phyloP scores from a whole-genome alignment of 2,329 filamentous ascomycete species.

The Aspergillus fischeri region DNA sequence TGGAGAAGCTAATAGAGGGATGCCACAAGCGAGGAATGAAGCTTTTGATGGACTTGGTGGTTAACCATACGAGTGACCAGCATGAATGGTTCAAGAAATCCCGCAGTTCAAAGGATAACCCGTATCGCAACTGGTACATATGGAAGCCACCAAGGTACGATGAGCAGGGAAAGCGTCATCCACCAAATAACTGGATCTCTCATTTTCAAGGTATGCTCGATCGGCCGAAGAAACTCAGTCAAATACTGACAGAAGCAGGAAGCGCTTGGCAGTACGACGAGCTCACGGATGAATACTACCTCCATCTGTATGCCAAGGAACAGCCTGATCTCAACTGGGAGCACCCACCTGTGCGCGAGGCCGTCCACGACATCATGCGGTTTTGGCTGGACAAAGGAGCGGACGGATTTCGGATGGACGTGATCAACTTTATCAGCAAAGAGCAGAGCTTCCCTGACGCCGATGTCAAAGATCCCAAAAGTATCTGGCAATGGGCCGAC shows the following conservation, averaged over 20 bases:
- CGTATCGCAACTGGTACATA: conserved; percentile 68
- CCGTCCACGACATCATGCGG: conserved; percentile 68
- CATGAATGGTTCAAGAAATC: conserved; percentile 70
- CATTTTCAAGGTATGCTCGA: conserved; percentile 32
- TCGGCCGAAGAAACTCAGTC: not conserved
- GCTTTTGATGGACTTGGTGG: conserved; percentile 69
- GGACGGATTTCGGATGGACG: conserved; percentile 70
- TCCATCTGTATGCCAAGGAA: conserved; percentile 69
- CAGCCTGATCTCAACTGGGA: conserved; percentile 90
- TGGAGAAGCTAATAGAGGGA: conserved; percentile 58
- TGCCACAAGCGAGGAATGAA: conserved; percentile 63
- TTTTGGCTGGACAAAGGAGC: conserved; percentile 77
- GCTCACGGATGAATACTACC: conserved; percentile 68
- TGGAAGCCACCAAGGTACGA: conserved; percentile 49
- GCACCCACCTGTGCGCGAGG: conserved; percentile 61
- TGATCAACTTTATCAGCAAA: conserved; percentile 70
- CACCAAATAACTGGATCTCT: conserved; percentile 71
- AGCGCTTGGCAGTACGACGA: conserved; percentile 61
- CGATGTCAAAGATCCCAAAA: conserved; percentile 27
- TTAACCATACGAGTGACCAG: conserved; percentile 72
- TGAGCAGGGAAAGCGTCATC: conserved; percentile 56
- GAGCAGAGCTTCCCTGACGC: conserved; percentile 50
- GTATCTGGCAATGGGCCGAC: conserved; percentile 33
- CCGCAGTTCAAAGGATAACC: conserved; percentile 55
- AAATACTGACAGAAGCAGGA: conserved; percentile 16